Conservation (phyloP, 176 grass and related monocot genomes). For the Melocanna baccifera region DNA sequence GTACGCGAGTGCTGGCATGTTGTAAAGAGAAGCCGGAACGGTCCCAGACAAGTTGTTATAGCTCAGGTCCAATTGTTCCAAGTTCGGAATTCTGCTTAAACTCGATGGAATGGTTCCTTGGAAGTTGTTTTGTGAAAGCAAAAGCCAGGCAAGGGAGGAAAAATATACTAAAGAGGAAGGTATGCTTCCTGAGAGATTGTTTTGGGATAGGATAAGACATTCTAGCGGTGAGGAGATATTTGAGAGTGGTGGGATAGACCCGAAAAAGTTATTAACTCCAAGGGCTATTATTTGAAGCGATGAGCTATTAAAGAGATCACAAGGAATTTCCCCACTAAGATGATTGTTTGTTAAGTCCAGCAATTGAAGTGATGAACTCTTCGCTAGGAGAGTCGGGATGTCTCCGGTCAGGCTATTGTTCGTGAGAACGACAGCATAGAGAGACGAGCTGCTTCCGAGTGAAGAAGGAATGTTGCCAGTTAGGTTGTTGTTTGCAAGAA, state of each 20-base stretch:
- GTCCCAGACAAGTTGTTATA: too few relatives aligned
- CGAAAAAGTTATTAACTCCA: slow-evolving; percentile 2
- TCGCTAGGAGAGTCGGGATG: slow-evolving; percentile 10
- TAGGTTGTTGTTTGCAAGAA: slow-evolving; percentile 14
- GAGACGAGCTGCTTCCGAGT: not conserved
- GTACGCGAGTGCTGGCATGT: too few relatives aligned
- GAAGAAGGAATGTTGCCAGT: slow-evolving; percentile 10
- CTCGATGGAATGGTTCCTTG: not conserved
- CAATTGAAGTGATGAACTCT: not conserved
- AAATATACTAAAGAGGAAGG: slow-evolving; percentile 28
- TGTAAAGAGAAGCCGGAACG: too few relatives aligned
- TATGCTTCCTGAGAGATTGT: slow-evolving; percentile 28
- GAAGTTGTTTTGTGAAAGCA: slow-evolving; percentile 16
- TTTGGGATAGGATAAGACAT: not conserved
- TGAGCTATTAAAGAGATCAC: not conserved
- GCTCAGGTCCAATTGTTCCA: too few relatives aligned
- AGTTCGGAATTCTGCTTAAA: not conserved
- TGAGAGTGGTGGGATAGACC: not conserved
- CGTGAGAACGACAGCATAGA: not conserved
- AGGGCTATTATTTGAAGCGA: not conserved
- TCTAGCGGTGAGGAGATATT: not conserved
- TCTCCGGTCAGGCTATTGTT: slow-evolving; percentile 28
- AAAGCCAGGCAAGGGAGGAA: not conserved
- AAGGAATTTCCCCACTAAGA: slow-evolving; percentile 29
- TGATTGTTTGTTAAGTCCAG: slow-evolving; percentile 13